phyloP scores from a whole-genome alignment of 371 early-diverging fungal genomes.

The Gilbertella persicaria region DNA sequence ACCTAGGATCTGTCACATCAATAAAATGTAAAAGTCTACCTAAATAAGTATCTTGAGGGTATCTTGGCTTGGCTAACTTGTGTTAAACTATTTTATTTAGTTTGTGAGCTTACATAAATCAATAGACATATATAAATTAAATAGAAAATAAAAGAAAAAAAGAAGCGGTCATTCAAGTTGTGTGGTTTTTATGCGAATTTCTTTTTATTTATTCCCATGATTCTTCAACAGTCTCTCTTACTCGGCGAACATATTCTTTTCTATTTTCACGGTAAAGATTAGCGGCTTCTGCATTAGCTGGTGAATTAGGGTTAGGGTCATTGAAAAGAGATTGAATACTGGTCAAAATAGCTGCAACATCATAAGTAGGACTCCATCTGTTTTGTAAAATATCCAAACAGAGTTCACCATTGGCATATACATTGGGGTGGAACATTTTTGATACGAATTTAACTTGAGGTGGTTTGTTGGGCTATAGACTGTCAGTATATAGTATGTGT shows the following conservation, averaged over 20 bases:
- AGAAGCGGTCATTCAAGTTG: neutral
- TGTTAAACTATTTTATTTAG: neutral
- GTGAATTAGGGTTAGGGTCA: conserved; percentile 98
- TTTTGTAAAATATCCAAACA: conserved; percentile 99
- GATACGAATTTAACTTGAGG: conserved; percentile 97
- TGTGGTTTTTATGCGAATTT: neutral
- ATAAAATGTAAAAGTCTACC: conserved; percentile 79
- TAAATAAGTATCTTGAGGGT: conserved; percentile 69
- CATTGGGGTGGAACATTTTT: conserved; percentile 99
- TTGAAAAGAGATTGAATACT: conserved; percentile 97
- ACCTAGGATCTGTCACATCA: conserved; percentile 74
- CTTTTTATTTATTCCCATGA: conserved; percentile 75
- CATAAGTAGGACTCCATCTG: conserved; percentile 97
- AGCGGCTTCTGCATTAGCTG: conserved; percentile 99
- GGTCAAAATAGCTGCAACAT: conserved; percentile 95
- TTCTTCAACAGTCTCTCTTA: conserved; percentile 91
- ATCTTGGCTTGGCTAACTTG: conserved; percentile 58
- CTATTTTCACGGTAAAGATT: conserved; percentile 90
- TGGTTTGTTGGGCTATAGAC: conserved; percentile 90
- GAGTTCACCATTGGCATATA: conserved; percentile 97
- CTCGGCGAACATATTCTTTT: conserved; percentile 92
- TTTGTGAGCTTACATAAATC: conserved; percentile 32
- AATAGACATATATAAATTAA: conserved; percentile 5
- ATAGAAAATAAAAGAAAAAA: neutral
- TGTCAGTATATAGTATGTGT: neutral